Base-by-base conservation (phyloP, 805 yeast species). In the Hanseniaspora singularis region DNA sequence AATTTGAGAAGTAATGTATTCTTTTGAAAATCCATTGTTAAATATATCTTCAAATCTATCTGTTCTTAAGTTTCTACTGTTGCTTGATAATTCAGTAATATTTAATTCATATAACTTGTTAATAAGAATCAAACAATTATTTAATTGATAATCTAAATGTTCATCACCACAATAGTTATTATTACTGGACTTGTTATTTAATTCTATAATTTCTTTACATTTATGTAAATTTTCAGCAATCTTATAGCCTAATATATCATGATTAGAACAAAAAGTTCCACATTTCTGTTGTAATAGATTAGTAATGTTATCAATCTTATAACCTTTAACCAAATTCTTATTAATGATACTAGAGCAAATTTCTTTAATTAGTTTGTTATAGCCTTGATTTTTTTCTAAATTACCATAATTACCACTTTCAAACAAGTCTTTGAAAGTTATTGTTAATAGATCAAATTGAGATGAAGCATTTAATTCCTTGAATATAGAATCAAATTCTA, bases 251-350 rank as follows among this genome's bases (percentile, higher is more conserved):
- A 87, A 72, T 23, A 92, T 96, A 63, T 92, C 98, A 53, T 82
- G 85, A 14, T 94, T 77, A 0, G 96, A 85, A 58, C 97, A 92
- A 63, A 87, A 92, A 0, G 95, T 78, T 1, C 95, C 94, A 68
- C 98, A 92, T 50, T 89, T 79, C 46, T 85, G 94, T 63, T 92
- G 95, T 43, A 92, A 67, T 1, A 88, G 77, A 30, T 79, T 77
- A 1, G 96, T 94, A 43, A 89, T 84, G 49, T 81, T 70, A 59
- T 89, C 97, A 38, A 92, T 89, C 0, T 95, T 82, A 3, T 85
- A 89, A n/a, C 98, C 97, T 53, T 83, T 77, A 32, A 84, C 71
- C 49, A 92, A 87, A 53, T 83, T 85, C 60, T 81, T 81, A 63
- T 88, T 88, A 51, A 92, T 87, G 31, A 92, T 77, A 1, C 95